Conservation (phyloP, 2,329 filamentous ascomycete species). For the Botrytis tulipae region DNA sequence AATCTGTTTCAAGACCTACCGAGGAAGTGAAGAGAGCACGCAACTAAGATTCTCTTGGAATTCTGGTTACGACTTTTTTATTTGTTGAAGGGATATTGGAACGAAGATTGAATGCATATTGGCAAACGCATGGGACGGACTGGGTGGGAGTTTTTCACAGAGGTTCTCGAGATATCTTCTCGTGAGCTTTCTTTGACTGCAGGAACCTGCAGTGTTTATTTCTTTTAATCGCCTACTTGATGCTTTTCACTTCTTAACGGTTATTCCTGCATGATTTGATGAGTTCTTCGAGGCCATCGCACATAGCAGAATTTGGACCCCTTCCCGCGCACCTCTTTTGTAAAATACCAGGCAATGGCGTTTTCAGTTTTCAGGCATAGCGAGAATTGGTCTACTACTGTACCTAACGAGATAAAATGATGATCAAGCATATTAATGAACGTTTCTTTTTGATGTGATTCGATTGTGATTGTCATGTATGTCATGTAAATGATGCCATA, state of each 20-base stretch:
- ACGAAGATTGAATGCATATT: constrained; percentile 7
- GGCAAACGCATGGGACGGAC: constrained; percentile 1
- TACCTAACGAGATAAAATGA: constrained; percentile 20
- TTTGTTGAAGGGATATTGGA: constrained; percentile 3
- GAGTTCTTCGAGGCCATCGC: constrained; percentile 2
- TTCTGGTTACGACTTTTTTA: neutral
- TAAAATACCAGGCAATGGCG: constrained; percentile 18
- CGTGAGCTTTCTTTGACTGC: neutral
- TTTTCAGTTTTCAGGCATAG: constrained; percentile 20
- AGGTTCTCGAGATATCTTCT: constrained; percentile 5
- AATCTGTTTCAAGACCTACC: constrained; percentile 39
- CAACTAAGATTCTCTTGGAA: neutral
- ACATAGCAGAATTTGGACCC: constrained; percentile 13
- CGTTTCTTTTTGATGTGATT: neutral
- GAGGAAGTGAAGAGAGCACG: constrained; percentile 17
- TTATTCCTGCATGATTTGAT: constrained; percentile 8
- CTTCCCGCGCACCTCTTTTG: constrained; percentile 10
- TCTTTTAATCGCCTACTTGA: constrained; percentile 17
- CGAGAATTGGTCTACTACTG: constrained; percentile 14
- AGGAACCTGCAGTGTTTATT: neutral
- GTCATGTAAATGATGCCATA: constrained; percentile 5
- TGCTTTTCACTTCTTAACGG: constrained; percentile 11
- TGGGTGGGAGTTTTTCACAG: constrained; percentile 6
- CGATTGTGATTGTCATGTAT: neutral
- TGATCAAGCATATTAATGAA: constrained; percentile 1